These are phyloP conservation scores for Paecilomyces formosus DNA, from an alignment of 2,329 filamentous ascomycete genomes.

Conservation along the genomic window DNA sequence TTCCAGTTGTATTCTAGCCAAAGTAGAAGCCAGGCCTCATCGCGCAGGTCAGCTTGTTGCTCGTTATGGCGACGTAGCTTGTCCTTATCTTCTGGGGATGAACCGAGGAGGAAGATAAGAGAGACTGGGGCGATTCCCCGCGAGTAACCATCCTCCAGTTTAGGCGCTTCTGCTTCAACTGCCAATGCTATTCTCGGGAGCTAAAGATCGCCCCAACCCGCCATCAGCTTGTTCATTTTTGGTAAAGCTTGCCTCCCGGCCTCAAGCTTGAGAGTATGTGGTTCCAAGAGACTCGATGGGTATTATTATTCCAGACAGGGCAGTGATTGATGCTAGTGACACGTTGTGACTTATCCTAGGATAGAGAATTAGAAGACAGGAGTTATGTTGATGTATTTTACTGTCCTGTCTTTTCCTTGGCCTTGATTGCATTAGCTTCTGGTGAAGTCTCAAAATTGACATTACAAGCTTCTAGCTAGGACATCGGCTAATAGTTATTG, in stretches of 20 bases:
- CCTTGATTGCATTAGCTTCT: too few relatives aligned
- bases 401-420: too few relatives aligned
- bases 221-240: background rate
- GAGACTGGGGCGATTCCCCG: too few relatives aligned
- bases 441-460: too few relatives aligned
- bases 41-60: background rate
- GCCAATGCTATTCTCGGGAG: background rate
- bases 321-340: too few relatives aligned
- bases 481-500: background rate
- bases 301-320: too few relatives aligned
- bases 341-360: too few relatives aligned
- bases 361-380: too few relatives aligned
- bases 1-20: background rate
- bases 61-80: background rate
- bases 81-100: background rate
- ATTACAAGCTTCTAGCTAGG: background rate
- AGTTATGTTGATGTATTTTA: too few relatives aligned
- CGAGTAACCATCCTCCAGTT: too few relatives aligned
- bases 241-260: background rate
- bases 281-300: too few relatives aligned
- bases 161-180: background rate
- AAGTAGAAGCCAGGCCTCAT: background rate
- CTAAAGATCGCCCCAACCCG: background rate
- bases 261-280: too few relatives aligned
- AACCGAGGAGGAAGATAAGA: background rate